Percentiles rank a stretch among this genome's conserved stretches.
Conservation (phyloP, 2,329 filamentous ascomycete species). For the Colletotrichum ledebouriae region DNA sequence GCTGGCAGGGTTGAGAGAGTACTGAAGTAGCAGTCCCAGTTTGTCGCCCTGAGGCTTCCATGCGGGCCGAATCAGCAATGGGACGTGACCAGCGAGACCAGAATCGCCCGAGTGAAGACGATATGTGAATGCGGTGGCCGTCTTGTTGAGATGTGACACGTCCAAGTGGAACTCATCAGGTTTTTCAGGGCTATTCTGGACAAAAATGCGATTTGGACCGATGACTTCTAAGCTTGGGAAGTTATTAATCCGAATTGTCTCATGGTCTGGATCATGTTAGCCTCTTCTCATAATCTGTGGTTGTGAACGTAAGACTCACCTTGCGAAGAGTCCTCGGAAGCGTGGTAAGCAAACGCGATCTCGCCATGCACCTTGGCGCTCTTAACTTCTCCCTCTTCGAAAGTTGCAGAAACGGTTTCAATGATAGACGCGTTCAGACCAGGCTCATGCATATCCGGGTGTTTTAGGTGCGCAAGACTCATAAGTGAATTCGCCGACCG, state of each 20-base stretch:
- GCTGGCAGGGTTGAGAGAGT: conserved; percentile 82
- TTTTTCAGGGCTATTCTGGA: conserved; percentile 75
- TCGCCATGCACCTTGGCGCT: conserved; percentile 86
- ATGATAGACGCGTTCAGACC: conserved; percentile 91
- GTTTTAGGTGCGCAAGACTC: conserved; percentile 76
- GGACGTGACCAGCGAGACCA: conserved; percentile 69
- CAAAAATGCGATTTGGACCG: conserved; percentile 92
- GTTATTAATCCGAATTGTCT: conserved; percentile 87
- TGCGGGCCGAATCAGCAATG: conserved; percentile 78
- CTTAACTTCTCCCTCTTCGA: conserved; percentile 79
- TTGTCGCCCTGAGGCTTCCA: conserved; percentile 91
- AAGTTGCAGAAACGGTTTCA: conserved; percentile 89
- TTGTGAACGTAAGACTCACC: conserved; percentile 55
- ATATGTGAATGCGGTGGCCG: conserved; percentile 91
- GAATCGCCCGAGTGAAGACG: conserved; percentile 80
- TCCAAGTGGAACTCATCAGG: conserved; percentile 86
- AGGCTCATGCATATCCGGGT: conserved; percentile 83
- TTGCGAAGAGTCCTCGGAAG: conserved; percentile 51
- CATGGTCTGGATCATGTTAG: conserved; percentile 57
- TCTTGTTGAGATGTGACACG: conserved; percentile 77
- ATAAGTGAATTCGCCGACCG: conserved; percentile 87
- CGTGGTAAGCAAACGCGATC: conserved; percentile 87
- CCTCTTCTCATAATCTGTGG: no score
- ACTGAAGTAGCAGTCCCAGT: conserved; percentile 87
- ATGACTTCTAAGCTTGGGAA: conserved; percentile 91